Conservation (phyloP, 2,329 filamentous ascomycete species). For the Aspergillus jensenii region DNA sequence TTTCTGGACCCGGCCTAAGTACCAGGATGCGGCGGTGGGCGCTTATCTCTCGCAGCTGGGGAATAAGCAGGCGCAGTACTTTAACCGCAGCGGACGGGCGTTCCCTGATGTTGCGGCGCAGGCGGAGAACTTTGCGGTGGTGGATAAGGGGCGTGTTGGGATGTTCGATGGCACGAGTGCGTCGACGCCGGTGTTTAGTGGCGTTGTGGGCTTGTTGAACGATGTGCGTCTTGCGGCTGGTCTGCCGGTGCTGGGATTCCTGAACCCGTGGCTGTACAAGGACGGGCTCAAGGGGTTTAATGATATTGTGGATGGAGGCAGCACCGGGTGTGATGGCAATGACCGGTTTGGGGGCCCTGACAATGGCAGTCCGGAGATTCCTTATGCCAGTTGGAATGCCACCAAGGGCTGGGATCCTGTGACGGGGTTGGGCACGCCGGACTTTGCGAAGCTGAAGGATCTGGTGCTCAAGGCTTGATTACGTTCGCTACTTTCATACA, state of each 20-base stretch:
- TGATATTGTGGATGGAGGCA: conserved; percentile 50
- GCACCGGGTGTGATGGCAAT: conserved; percentile 47
- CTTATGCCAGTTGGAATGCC: conserved; percentile 52
- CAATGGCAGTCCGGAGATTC: conserved; percentile 42
- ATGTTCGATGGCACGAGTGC: conserved; percentile 46
- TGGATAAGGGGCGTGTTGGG: conserved; percentile 27
- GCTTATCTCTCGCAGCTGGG: conserved; percentile 33
- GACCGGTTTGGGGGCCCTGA: conserved; percentile 42
- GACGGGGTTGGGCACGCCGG: conserved; percentile 43
- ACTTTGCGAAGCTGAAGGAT: conserved; percentile 23
- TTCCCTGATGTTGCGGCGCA: conserved; percentile 45
- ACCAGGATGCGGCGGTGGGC: conserved; percentile 36
- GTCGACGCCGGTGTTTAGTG: conserved; percentile 59
- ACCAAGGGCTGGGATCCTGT: conserved; percentile 54
- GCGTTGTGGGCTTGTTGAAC: conserved; percentile 62
- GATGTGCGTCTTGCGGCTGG: conserved; percentile 56
- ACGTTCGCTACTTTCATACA: neutral
- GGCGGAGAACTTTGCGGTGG: conserved; percentile 33
- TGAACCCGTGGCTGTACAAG: conserved; percentile 62
- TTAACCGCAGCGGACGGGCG: conserved; percentile 36
- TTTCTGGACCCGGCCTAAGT: conserved; percentile 35
- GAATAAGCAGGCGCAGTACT: conserved; percentile 26
- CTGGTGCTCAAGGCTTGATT: neutral
- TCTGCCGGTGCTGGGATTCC: conserved; percentile 54
- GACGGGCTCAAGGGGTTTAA: conserved; percentile 44